Evolutionary conservation across 805 yeast genomes (phyloP).

Genomic region (Candida orba): DNA sequence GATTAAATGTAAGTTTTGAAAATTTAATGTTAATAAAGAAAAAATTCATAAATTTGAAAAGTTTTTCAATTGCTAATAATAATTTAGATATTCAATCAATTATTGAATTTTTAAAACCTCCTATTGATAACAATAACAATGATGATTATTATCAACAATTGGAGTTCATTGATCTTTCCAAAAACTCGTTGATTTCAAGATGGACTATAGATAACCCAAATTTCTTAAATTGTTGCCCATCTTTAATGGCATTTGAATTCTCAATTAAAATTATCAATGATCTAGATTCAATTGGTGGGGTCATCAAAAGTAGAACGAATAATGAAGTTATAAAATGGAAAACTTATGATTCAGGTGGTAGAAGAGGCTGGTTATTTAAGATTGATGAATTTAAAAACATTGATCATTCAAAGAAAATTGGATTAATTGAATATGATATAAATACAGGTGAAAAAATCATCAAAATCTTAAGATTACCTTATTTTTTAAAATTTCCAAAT

Average conservation of each 20-base stretch:
- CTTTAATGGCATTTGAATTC: conserved; percentile 60
- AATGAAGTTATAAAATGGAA: conserved; percentile 22
- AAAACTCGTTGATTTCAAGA: conserved; percentile 49
- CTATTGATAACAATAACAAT: conserved; percentile 12
- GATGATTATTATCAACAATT: conserved; percentile 28
- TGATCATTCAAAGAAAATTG: conserved; percentile 26
- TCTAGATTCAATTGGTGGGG: conserved; percentile 28
- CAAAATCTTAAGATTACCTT: conserved; percentile 31
- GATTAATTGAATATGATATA: conserved; percentile 51
- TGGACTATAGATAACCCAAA: conserved; percentile 50
- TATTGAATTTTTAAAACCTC: conserved; percentile 26
- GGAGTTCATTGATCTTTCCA: conserved; percentile 58
- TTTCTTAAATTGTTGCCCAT: conserved; percentile 37
- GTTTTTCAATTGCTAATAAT: conserved; percentile 30
- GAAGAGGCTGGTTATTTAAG: conserved; percentile 76
- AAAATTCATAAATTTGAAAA: conserved; percentile 31
- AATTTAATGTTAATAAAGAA: conserved; percentile 32
- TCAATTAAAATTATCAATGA: conserved; percentile 50
- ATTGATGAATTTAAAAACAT: conserved; percentile 28
- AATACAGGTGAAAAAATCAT: conserved; percentile 55
- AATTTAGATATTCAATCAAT: conserved; percentile 27
- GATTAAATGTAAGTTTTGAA: conserved; percentile 44
- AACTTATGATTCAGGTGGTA: conserved; percentile 41
- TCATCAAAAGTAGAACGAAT: conserved; percentile 17
- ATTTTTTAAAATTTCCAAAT: conserved; percentile 32